phyloP scores from a whole-genome alignment of 2,329 filamentous ascomycete species.

The Akanthomyces lecanii region DNA sequence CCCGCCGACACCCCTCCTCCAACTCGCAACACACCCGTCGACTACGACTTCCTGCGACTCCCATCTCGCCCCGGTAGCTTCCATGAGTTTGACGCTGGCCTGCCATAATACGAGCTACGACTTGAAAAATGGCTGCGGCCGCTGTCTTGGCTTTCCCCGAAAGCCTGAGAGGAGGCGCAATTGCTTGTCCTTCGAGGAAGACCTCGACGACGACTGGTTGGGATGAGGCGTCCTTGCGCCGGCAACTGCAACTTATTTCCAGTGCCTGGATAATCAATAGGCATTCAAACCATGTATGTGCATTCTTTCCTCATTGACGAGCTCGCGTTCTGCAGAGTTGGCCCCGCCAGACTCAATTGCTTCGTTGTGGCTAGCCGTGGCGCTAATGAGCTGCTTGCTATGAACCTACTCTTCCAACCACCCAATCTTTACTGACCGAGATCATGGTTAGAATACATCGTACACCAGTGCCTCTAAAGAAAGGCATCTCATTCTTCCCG shows the following conservation, averaged over 20 bases:
- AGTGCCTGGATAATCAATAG: slow-evolving; percentile 33
- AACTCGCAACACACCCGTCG: not conserved
- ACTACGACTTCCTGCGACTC: slow-evolving; percentile 4
- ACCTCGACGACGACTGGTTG: slow-evolving; percentile 34
- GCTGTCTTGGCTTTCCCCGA: slow-evolving; percentile 42
- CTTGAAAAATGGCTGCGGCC: slow-evolving; percentile 52
- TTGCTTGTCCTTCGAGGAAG: slow-evolving; percentile 34
- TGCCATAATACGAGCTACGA: slow-evolving; percentile 41
- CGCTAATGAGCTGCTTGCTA: not conserved
- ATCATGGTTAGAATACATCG: not conserved
- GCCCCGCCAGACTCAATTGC: slow-evolving; percentile 1
- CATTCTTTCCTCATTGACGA: not conserved
- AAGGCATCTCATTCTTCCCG: slow-evolving; percentile 10
- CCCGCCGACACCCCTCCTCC: not conserved
- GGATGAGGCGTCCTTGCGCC: slow-evolving; percentile 34
- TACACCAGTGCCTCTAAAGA: not conserved
- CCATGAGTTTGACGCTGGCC: slow-evolving; percentile 48
- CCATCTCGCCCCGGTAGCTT: slow-evolving; percentile 32
- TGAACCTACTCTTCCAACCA: not conserved
- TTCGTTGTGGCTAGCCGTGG: not conserved
- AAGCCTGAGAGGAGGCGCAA: slow-evolving; percentile 39
- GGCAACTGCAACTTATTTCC: slow-evolving; percentile 37
- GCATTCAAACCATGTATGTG: slow-evolving; percentile 15
- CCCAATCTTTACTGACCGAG: not conserved
- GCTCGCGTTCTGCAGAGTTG: not conserved